A percentile compares a stretch with the other conserved stretches of the same genome.
Conservation (phyloP, 306 rosid species). For the Canavalia gladiata region DNA sequence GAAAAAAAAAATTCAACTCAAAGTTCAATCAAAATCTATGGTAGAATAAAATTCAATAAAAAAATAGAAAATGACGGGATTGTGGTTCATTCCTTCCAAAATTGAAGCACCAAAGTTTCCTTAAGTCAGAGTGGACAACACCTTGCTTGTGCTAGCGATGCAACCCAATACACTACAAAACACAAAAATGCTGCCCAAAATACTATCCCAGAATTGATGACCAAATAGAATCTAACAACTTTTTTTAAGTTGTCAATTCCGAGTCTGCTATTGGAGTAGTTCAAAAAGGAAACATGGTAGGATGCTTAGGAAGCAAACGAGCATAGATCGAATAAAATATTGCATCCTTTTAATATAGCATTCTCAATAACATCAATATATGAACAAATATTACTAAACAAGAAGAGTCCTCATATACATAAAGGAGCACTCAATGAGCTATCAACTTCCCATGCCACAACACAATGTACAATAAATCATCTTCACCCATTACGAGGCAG, state of each 20-base stretch:
- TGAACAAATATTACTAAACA: slow-evolving; percentile 31
- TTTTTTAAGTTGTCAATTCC: background rate
- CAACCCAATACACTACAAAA: no score
- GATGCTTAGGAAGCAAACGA: background rate
- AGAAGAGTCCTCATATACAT: slow-evolving; percentile 27
- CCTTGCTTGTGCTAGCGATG: no score
- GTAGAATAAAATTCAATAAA: no score
- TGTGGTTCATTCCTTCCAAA: no score
- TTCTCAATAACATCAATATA: slow-evolving; percentile 15
- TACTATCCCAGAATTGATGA: background rate
- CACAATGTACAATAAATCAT: slow-evolving; percentile 48
- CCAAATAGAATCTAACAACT: background rate
- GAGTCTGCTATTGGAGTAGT: background rate
- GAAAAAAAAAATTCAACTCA: no score
- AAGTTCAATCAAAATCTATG: no score
- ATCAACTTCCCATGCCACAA: slow-evolving; percentile 32
- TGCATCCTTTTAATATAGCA: slow-evolving; percentile 4
- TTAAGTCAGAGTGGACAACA: no score
- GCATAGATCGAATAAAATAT: background rate
- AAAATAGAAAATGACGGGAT: no score
- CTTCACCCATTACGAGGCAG: slow-evolving; percentile 36
- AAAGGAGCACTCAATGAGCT: slow-evolving; percentile 33
- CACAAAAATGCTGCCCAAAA: background rate
- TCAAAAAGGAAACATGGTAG: background rate
- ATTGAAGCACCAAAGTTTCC: no score